Evolutionary conservation across 345 rosid genomes (phyloP).

Genomic region (Raphanus sativus): DNA sequence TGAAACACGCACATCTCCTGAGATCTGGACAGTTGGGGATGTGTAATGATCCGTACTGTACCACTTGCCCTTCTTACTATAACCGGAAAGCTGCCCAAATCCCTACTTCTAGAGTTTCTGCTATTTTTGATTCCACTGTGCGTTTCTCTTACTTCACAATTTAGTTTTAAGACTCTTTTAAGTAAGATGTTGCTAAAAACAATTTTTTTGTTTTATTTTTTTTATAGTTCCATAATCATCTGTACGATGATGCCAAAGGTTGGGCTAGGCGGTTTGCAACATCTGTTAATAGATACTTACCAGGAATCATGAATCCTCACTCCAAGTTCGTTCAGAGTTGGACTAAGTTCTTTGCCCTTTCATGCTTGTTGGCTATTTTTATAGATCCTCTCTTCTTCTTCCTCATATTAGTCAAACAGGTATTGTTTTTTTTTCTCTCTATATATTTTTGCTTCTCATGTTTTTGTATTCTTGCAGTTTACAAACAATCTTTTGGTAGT

Average conservation of each 20-base stretch:
- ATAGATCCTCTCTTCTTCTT: conserved; percentile 86
- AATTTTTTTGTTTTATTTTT: background rate
- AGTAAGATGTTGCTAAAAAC: conserved; percentile 13
- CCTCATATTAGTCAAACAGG: conserved; percentile 54
- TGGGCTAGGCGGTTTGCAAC: conserved; percentile 63
- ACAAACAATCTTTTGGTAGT: too few relatives aligned
- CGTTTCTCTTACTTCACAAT: background rate
- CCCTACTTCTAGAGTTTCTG: conserved; percentile 45
- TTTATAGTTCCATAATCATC: conserved; percentile 64
- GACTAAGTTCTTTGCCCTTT: conserved; percentile 68
- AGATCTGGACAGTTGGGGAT: conserved; percentile 84
- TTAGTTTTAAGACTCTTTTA: background rate
- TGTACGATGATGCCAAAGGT: conserved; percentile 82
- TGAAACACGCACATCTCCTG: conserved; percentile 64
- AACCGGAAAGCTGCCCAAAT: conserved; percentile 42
- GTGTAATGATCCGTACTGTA: conserved; percentile 94
- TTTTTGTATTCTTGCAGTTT: background rate
- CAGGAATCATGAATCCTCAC: conserved; percentile 86
- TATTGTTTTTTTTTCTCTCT: conserved; percentile 20
- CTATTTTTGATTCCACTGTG: conserved; percentile 59
- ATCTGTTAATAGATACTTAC: conserved; percentile 41
- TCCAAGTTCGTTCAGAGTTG: conserved; percentile 57
- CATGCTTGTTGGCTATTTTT: conserved; percentile 73
- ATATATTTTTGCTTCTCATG: background rate
- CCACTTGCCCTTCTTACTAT: conserved; percentile 77